Base-by-base conservation (phyloP, 805 yeast genomes). In the Wickerhamiella galacta region DNA sequence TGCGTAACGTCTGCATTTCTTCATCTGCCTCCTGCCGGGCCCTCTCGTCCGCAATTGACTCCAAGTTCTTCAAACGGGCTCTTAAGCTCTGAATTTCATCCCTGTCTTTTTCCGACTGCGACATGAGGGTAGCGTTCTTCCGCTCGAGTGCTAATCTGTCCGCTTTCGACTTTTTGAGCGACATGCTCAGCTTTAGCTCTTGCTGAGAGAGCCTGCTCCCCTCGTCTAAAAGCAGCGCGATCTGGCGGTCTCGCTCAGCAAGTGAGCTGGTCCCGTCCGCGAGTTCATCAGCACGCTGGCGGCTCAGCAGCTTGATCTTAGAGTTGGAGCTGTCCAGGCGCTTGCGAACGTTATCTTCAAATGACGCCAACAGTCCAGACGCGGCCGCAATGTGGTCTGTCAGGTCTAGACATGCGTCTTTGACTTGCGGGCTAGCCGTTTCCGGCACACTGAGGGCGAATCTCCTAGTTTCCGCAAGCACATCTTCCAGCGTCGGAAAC, bases 171-270 rank as follows among this genome's bases (percentile, higher is more conserved):
- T 64, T 63, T 39, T 78, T 78, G 31, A 85, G 70, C 0, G 73
- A 61, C 25, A 72, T 79, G 42, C 68, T 72, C 33, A 72, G 63
- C 42, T 68, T 70, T 18, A 81, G 61, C 45, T 87, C 95, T 39
- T n/a, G n/a, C n/a, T n/a, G n/a, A n/a, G n/a, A n/a, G n/a, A n/a
- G n/a, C 70, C n/a, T n/a, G n/a, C n/a, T n/a, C n/a, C n/a, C n/a
- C n/a, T n/a, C n/a, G n/a, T n/a, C n/a, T n/a, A 72, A 37, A 65
- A 64, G 0, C 90, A 71, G 24, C 82, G 54, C 16, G 66, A 69
- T 40, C 76, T 74, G 3, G 93, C 93, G 52, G 83, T 94, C 34
- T 26, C 29, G 9, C 29, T 9, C 8, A 26, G 29, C 16, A 26
- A n/a, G n/a, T n/a, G n/a, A n/a, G n/a, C n/a, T n/a, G n/a, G n/a